A percentile compares a stretch with the other conserved stretches of the same genome.
phyloP scores from a whole-genome alignment of 2,329 filamentous ascomycete genomes.

The Ophiostoma triangulosporum region DNA sequence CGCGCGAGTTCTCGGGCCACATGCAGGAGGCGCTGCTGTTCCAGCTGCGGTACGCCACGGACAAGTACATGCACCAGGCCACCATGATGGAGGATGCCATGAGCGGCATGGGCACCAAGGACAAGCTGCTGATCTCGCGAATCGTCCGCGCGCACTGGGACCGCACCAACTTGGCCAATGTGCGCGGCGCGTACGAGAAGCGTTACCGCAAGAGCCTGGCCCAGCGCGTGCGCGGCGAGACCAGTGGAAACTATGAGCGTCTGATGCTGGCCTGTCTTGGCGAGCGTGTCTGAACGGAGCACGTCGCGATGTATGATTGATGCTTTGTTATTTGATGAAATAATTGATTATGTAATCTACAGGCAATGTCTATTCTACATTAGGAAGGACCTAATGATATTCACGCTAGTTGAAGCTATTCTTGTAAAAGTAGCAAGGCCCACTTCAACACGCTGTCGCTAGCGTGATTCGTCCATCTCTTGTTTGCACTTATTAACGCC shows the following conservation, averaged over 20 bases:
- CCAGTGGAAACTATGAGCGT: constrained; percentile 67
- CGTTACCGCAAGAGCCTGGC: constrained; percentile 55
- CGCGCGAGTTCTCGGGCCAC: constrained; percentile 77
- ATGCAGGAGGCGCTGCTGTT: constrained; percentile 76
- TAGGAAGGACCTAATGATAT: too few species aligned
- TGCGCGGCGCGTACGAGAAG: constrained; percentile 65
- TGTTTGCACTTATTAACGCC: too few species aligned
- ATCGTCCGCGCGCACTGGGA: constrained; percentile 80
- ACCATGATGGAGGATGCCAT: constrained; percentile 73
- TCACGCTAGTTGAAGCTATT: too few species aligned
- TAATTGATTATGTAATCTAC: constrained; percentile 27
- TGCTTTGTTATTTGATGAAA: too few species aligned
- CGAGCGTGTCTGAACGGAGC: too few species aligned
- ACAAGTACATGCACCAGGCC: constrained; percentile 77
- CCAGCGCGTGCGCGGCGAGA: constrained; percentile 64
- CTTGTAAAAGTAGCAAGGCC: too few species aligned
- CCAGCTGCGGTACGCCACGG: constrained; percentile 63
- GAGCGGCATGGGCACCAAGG: constrained; percentile 78
- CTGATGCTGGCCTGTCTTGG: constrained; percentile 59
- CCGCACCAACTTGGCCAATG: constrained; percentile 54
- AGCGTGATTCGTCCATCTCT: too few species aligned
- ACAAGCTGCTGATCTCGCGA: constrained; percentile 63
- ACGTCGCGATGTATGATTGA: too few species aligned
- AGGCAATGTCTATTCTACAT: too few species aligned
- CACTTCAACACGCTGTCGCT: too few species aligned